Evolutionary conservation across 352 stramenopile genomes (phyloP).

Genomic region (Saprolegnia parasitica): DNA sequence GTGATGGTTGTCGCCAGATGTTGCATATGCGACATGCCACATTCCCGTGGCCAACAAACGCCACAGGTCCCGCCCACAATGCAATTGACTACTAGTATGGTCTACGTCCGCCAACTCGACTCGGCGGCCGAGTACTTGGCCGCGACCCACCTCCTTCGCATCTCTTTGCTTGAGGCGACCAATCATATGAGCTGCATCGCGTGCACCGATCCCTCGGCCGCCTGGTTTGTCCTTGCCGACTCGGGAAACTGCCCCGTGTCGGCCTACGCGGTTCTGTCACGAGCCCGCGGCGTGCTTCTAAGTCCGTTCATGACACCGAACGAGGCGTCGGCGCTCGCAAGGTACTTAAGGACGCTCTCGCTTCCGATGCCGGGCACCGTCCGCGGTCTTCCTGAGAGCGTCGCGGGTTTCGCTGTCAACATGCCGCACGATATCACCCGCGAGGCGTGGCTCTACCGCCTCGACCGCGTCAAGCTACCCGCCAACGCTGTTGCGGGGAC

Average conservation of each 20-base stretch:
- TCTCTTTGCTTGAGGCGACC: not conserved
- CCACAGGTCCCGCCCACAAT: not conserved
- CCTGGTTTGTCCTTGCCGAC: not conserved
- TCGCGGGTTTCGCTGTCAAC: not conserved
- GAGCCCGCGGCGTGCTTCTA: conserved; percentile 8
- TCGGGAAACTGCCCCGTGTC: conserved; percentile 3
- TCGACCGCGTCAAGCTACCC: not conserved
- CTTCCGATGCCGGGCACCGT: not conserved
- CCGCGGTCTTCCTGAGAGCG: not conserved
- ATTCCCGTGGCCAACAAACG: not conserved
- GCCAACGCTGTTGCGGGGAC: not conserved
- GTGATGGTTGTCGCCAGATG: not conserved
- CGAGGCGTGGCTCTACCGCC: not conserved
- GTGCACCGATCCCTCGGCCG: not conserved
- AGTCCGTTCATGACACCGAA: conserved; percentile 8
- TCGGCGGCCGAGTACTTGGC: not conserved
- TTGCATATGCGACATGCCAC: not conserved
- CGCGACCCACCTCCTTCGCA: not conserved
- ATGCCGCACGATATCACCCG: not conserved
- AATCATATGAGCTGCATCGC: conserved; percentile 20
- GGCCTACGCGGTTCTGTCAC: conserved; percentile 3
- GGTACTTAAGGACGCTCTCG: not conserved
- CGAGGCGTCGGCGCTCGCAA: conserved; percentile 1
- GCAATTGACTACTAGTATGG: not conserved
- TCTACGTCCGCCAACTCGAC: not conserved